Conservation (phyloP, 1,284 basidiomycete genomes). For the Prillingera fragicola region DNA sequence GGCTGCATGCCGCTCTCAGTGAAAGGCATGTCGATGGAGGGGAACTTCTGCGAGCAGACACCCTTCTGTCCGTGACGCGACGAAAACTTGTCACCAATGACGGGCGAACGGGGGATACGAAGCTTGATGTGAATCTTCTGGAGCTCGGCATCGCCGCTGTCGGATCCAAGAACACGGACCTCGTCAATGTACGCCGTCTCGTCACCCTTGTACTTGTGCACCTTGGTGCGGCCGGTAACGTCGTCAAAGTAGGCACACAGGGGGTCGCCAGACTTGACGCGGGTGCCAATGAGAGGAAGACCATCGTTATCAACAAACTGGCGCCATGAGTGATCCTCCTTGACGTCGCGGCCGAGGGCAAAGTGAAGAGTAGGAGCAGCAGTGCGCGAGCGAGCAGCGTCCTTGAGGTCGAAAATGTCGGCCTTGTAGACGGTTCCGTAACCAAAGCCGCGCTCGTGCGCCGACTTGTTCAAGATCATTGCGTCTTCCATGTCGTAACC, state of each 20-base stretch:
- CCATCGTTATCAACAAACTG: conserved; percentile 78
- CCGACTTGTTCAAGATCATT: conserved; percentile 99
- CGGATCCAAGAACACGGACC: conserved; percentile 84
- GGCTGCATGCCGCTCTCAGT: conserved; percentile 98
- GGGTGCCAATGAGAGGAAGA: conserved; percentile 70
- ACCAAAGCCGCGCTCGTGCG: conserved; percentile 94
- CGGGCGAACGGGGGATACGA: conserved; percentile 87
- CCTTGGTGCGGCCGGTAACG: conserved; percentile 71
- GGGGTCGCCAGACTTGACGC: conserved; percentile 68
- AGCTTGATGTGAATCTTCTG: conserved; percentile 93
- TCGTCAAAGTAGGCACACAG: conserved; percentile 83
- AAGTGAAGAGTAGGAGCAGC: conserved; percentile 67
- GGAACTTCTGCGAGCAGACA: conserved; percentile 99
- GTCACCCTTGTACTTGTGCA: conserved; percentile 96
- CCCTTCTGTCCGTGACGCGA: conserved; percentile 99
- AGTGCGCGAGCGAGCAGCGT: conserved; percentile 63
- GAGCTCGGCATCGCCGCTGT: conserved; percentile 77
- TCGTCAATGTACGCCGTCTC: conserved; percentile 86
- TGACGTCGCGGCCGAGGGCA: conserved; percentile 74
- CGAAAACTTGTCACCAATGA: conserved; percentile 99
- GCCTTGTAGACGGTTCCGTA: conserved; percentile 98
- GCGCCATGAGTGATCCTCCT: conserved; percentile 55
- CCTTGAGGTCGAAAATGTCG: conserved; percentile 83
- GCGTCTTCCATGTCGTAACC: conserved; percentile 99
- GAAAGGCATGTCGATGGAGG: conserved; percentile 97